Evolutionary conservation across 2,329 filamentous ascomycete species (phyloP).

Genomic region (Cladosporium sp.): DNA sequence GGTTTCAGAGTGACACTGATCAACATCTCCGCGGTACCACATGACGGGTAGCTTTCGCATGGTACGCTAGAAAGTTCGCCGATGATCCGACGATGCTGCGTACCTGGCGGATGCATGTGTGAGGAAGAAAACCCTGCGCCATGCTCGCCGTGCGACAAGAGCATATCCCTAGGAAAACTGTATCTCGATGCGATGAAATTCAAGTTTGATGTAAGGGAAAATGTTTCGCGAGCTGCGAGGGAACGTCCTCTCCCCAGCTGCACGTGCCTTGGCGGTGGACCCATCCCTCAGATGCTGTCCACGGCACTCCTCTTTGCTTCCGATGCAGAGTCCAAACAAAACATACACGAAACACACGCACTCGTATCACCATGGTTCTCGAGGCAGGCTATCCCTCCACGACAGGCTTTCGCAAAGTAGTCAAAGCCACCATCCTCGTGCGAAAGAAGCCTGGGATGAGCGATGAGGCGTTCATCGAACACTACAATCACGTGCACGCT

Average conservation of each 20-base stretch:
- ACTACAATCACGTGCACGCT: slow-evolving; percentile 49
- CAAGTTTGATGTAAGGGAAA: too few species aligned
- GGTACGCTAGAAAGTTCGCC: too few species aligned
- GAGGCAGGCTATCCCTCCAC: slow-evolving; percentile 48
- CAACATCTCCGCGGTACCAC: too few species aligned
- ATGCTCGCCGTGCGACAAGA: too few species aligned
- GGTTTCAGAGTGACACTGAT: too few species aligned
- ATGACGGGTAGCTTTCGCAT: too few species aligned
- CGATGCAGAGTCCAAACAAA: not conserved
- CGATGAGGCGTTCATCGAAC: slow-evolving; percentile 46
- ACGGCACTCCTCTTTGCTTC: not conserved
- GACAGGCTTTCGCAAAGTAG: slow-evolving; percentile 48
- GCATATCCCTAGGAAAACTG: too few species aligned
- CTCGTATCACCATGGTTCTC: slow-evolving; percentile 37
- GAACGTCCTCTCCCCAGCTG: too few species aligned
- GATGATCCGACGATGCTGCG: not conserved
- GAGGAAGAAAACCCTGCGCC: too few species aligned
- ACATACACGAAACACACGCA: not conserved
- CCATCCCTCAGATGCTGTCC: not conserved
- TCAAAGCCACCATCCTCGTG: slow-evolving; percentile 48
- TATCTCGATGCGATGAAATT: too few species aligned
- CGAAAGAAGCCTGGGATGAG: slow-evolving; percentile 50
- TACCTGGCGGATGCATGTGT: not conserved
- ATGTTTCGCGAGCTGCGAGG: too few species aligned
- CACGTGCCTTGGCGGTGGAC: not conserved